A percentile compares a stretch with the other conserved stretches of the same genome.
Conservation (phyloP, 495 filamentous ascomycete genomes). For the Aspergillus steynii region DNA sequence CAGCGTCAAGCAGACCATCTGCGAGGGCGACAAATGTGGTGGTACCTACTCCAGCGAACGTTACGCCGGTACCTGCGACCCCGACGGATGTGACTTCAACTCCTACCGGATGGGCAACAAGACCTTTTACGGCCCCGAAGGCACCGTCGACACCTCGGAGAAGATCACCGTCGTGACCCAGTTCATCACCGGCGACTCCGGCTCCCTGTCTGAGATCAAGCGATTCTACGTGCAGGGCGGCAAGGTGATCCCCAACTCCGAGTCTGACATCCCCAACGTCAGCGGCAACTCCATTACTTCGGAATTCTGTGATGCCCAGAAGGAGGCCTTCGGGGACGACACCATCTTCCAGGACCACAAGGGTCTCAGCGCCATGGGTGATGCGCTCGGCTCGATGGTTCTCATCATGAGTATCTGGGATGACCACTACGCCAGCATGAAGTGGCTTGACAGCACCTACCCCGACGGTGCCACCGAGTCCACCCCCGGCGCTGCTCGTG, state of each 20-base stretch:
- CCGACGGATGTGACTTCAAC: slow-evolving; percentile 78
- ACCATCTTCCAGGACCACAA: slow-evolving; percentile 56
- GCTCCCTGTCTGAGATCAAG: slow-evolving; percentile 59
- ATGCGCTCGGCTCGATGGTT: slow-evolving; percentile 61
- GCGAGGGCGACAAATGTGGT: slow-evolving; percentile 57
- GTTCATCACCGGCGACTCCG: slow-evolving; percentile 58
- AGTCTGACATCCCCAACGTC: slow-evolving; percentile 51
- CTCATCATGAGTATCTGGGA: slow-evolving; percentile 81
- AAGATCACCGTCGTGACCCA: slow-evolving; percentile 68
- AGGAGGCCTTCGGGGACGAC: slow-evolving; percentile 57
- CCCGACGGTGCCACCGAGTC: slow-evolving; percentile 56
- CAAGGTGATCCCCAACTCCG: slow-evolving; percentile 58
- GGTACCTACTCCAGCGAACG: slow-evolving; percentile 38
- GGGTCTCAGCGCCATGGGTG: slow-evolving; percentile 58
- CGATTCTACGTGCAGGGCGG: slow-evolving; percentile 71
- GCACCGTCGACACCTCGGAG: slow-evolving; percentile 60
- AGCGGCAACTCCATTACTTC: slow-evolving; percentile 57
- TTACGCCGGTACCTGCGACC: slow-evolving; percentile 62
- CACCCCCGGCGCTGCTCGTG: slow-evolving; percentile 66
- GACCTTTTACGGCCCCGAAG: slow-evolving; percentile 60
- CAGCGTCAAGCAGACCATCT: slow-evolving; percentile 52
- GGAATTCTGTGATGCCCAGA: slow-evolving; percentile 58
- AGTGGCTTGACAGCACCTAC: slow-evolving; percentile 81
- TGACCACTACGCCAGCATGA: slow-evolving; percentile 75
- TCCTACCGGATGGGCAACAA: slow-evolving; percentile 62